Evolutionary conservation across 2,329 filamentous ascomycete genomes (phyloP), one percentile per base, ranked within the genome.

Genomic region (Zymoseptoria brevis): DNA sequence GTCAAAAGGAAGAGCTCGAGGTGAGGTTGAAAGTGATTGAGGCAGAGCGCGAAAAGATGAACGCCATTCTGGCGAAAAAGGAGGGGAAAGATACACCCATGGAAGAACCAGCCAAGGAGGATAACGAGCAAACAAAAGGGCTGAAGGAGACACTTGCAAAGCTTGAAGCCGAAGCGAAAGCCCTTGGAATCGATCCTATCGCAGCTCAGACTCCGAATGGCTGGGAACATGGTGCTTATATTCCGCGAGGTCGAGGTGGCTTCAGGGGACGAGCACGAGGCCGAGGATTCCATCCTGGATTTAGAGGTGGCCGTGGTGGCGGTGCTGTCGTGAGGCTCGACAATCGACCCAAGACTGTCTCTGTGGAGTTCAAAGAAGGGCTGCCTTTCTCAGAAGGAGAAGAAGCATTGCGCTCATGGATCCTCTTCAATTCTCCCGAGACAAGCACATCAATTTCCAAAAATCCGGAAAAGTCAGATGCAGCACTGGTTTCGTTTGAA

Each of bases 121-220:
- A 75, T 8, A 67, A 71, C 59, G 75, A 79, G 4, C 79, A 85
- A 66, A 87, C 87, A 1, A 83, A 86, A 54, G 80, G 81, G 50
- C 77, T 93, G n/a, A 84, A 85, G 51, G 86, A 86, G 2, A 86
- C 89, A 69, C 77, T 92, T 13, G 87, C 87, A 1, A 83, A 81
- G n/a, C 76, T 92, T 6, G 85, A 91, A 69, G 85, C 84, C 21
- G 88, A 91, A 73, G 88, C 88, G 13, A 81, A 82, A 67, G 81
- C 81, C 8, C 77, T 91, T 35, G 88, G 88, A 7, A 79, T 91
- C 30, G 84, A 89, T 67, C 82, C 84, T 1, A 79, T 83, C 3
- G 77, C 72, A 63, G 70, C 53, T 58, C 64, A 55, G 6, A 52
- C 68, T 60, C 66, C 65, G 53, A 59, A 57, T 61, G 68, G 66